Conservation (phyloP, 2,329 filamentous ascomycete species). For the Fusarium siculi region DNA sequence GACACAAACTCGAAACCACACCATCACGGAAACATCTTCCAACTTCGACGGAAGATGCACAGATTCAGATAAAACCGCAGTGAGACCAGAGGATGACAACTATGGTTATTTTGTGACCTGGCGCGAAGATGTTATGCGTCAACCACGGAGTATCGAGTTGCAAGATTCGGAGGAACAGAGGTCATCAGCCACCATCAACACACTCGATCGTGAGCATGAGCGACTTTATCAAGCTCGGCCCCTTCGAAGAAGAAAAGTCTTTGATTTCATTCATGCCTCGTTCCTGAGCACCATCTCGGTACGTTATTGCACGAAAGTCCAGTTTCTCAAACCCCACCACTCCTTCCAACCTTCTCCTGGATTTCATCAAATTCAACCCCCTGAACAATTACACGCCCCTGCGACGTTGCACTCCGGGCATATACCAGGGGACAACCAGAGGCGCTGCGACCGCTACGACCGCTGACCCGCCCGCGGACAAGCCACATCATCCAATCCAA, state of each 20-base stretch:
- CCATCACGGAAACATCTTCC: slow-evolving; percentile 27
- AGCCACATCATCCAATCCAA: slow-evolving; percentile 46
- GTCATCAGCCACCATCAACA: background rate
- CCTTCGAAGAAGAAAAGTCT: slow-evolving; percentile 16
- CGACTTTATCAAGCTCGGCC: background rate
- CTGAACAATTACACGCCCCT: slow-evolving; percentile 20
- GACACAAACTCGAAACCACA: slow-evolving; percentile 37
- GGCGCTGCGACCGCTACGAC: slow-evolving; percentile 39
- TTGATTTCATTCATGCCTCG: slow-evolving; percentile 25
- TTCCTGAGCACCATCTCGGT: slow-evolving; percentile 28
- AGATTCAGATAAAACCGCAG: slow-evolving; percentile 10
- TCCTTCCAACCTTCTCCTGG: slow-evolving; percentile 25
- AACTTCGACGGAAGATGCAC: background rate
- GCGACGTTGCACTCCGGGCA: slow-evolving; percentile 5
- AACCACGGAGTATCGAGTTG: background rate
- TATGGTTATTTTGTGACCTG: background rate
- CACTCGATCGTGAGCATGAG: background rate
- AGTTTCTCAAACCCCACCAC: slow-evolving; percentile 19
- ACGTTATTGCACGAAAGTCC: background rate
- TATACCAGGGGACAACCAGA: slow-evolving; percentile 24
- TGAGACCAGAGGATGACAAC: slow-evolving; percentile 11
- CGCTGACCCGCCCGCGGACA: slow-evolving; percentile 39
- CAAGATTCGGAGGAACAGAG: background rate
- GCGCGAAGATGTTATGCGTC: background rate
- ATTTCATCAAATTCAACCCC: slow-evolving; percentile 21